phyloP scores from a whole-genome alignment of 345 rosid species.

The Salix arbutifolia region DNA sequence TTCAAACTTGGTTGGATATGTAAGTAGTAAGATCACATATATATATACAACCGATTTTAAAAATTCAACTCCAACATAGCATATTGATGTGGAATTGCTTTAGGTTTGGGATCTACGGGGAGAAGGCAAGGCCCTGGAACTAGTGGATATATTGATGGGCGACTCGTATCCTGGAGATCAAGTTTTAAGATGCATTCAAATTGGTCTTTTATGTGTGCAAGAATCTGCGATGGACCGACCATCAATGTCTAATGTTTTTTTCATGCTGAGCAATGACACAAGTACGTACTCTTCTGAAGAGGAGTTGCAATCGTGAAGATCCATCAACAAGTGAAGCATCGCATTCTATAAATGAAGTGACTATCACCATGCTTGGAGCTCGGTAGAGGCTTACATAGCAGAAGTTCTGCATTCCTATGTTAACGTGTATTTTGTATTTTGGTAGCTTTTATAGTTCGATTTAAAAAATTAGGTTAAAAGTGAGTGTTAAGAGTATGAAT shows the following conservation, averaged over 20 bases:
- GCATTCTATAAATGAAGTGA: slow-evolving; percentile 18
- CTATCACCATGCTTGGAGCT: slow-evolving; percentile 9
- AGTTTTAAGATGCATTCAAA: slow-evolving; percentile 45
- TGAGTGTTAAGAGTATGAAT: too few relatives aligned
- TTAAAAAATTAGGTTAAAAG: too few relatives aligned
- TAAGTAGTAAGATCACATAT: neutral
- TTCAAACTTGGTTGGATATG: slow-evolving; percentile 49
- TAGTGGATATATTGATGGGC: slow-evolving; percentile 32
- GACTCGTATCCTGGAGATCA: slow-evolving; percentile 26
- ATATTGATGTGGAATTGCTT: neutral
- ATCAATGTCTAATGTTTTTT: slow-evolving; percentile 45
- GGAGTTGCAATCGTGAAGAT: neutral
- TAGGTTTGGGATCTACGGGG: slow-evolving; percentile 56
- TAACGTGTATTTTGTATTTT: too few relatives aligned
- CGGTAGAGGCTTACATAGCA: slow-evolving; percentile 3
- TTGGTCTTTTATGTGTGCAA: slow-evolving; percentile 63
- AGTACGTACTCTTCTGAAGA: slow-evolving; percentile 18
- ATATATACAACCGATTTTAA: neutral
- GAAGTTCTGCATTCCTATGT: slow-evolving; percentile 13
- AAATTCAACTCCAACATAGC: neutral
- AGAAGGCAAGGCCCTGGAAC: slow-evolving; percentile 21
- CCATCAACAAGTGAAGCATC: slow-evolving; percentile 9
- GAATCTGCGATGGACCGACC: slow-evolving; percentile 49
- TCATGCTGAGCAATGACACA: slow-evolving; percentile 44
- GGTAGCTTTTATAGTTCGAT: too few relatives aligned